Evolutionary conservation across 202 grass and related monocot genomes (phyloP).

Genomic region (Eragrostis tef): DNA sequence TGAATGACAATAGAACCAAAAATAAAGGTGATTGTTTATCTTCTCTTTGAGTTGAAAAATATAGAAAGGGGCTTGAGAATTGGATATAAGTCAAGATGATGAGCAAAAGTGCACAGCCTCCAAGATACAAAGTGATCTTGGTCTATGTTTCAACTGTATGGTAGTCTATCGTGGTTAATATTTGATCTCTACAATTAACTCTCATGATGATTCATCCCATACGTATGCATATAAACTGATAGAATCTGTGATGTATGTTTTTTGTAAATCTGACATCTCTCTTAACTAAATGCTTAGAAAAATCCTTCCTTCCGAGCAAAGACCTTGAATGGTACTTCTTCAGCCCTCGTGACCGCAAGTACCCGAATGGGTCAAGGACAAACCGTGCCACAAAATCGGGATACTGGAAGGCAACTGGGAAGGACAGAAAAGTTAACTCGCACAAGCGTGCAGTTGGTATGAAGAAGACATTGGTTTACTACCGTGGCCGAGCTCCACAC

Average conservation of each 20-base stretch:
- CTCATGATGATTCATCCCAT: conserved; percentile 36
- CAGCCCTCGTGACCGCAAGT: conserved; percentile 94
- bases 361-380: conserved; percentile 92
- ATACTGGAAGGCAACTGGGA: conserved; percentile 99
- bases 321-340: conserved; percentile 99
- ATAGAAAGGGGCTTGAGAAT: conserved; percentile 34
- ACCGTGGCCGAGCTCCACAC: conserved; percentile 81
- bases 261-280: conserved; percentile 29
- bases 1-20: conserved; percentile 23
- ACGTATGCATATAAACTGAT: not conserved
- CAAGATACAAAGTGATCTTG: conserved; percentile 42
- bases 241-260: not conserved
- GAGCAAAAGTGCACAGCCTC: conserved; percentile 57
- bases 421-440: conserved; percentile 81
- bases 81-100: conserved; percentile 55
- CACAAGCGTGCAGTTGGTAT: conserved; percentile 75
- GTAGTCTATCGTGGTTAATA: conserved; percentile 1
- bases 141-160: conserved; percentile 34
- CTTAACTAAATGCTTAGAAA: conserved; percentile 58
- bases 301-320: conserved; percentile 96
- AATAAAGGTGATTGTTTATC: conserved; percentile 22
- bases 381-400: conserved; percentile 93
- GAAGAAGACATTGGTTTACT: conserved; percentile 98
- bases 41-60: conserved; percentile 34
- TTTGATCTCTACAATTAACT: conserved; percentile 31